Evolutionary conservation across 2,329 filamentous ascomycete species (phyloP), one percentile per base, ranked within the genome.

Genomic region (Cladosporium sp.): DNA sequence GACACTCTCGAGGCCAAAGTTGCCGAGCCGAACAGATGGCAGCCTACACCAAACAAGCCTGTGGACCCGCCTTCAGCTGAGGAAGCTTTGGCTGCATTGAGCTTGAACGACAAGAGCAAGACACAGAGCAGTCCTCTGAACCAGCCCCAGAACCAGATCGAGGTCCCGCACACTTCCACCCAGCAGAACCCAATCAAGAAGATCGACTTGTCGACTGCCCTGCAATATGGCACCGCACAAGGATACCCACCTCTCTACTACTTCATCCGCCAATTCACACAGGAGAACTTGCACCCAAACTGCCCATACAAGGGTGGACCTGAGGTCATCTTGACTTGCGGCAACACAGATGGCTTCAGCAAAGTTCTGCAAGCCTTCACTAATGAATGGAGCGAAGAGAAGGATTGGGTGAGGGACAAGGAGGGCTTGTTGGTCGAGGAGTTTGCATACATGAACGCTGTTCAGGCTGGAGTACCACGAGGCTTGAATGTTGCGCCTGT

Each of bases 1-100:
- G 92, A 97, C 68, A 94, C 91, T 0, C 84, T 97, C 63, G 90
- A 96, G 74, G 90, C 92, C 40, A 86, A 88, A 64, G 84, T 88
- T 61, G 90, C 90, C 34, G 83, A 84, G 62, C 87, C 90, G 7
- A 79, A 88, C 63, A 84, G 92, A 73, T 94, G 89, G 81, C 80
- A 83, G 36, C 88, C 88, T 1, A 86, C 87, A 11, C 83, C 85
- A 38, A 89, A 88, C 70, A 76, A 80, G 49, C 84, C 84, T 28
- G 68, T 80, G 55, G 77, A 81, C 64, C 76, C 78, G 28, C 73
- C 80, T 2, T 65, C 74, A 15, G 68, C 71, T 17, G 67, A 70
- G 50, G 67, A 78, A 19, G 61, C 68, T 66, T 60, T 58, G 6
- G 43, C 43, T 60, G 55, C 52, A 51, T 28, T 66, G 55, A 40